A percentile compares a stretch with the other conserved stretches of the same genome.
phyloP scores from a whole-genome alignment of 257 asterid species.

The Salvia rosmarinus region DNA sequence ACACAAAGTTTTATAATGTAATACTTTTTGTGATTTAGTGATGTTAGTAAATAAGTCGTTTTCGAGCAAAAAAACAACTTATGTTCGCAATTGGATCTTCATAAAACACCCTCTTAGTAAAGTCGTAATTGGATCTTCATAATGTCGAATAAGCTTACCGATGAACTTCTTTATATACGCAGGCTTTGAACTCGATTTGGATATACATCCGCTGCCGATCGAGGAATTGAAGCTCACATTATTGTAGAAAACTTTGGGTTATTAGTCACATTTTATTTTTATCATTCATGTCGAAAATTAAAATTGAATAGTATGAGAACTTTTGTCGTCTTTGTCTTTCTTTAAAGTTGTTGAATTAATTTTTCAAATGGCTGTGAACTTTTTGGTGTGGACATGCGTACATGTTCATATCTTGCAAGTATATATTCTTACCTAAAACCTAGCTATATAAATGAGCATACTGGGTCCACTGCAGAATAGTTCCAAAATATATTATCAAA shows the following conservation, averaged over 20 bases:
- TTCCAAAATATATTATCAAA: background rate
- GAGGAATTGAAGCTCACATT: slow-evolving; percentile 19
- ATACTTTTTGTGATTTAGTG: no score
- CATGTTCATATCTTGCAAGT: background rate
- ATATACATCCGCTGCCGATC: background rate
- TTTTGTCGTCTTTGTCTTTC: background rate
- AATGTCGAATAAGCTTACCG: background rate
- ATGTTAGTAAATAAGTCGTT: no score
- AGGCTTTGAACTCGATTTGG: slow-evolving; percentile 34
- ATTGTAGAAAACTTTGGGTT: background rate
- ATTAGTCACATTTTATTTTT: background rate
- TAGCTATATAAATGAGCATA: background rate
- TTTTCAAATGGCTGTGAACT: background rate
- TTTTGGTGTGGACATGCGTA: background rate
- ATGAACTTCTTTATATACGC: background rate
- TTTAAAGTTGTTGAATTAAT: background rate
- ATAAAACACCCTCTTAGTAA: no score
- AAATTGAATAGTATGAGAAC: background rate
- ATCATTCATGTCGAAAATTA: background rate
- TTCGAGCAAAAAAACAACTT: no score
- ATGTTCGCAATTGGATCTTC: no score
- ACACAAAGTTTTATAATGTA: no score
- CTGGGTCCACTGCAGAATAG: background rate
- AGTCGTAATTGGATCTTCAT: no score
- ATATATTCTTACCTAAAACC: background rate